Evolutionary conservation across 208 protist genomes (phyloP).

Genomic region (Crithidia acanthocephali): DNA sequence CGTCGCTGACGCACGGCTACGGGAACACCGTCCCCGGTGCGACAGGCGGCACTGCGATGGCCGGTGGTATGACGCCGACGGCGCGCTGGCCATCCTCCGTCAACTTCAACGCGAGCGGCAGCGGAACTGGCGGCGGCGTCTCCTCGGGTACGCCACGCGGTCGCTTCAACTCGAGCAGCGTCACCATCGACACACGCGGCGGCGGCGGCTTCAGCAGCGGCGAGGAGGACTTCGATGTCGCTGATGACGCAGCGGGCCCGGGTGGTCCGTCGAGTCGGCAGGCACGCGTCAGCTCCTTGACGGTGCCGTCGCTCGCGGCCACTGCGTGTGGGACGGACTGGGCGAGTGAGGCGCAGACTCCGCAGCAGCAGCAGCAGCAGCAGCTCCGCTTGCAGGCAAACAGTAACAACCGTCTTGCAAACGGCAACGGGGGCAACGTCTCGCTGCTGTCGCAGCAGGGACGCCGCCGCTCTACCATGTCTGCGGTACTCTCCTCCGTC

Average conservation of each 20-base stretch:
- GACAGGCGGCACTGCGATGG: background rate
- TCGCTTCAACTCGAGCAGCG: conserved; percentile 1
- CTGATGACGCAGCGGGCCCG: background rate
- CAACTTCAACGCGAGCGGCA: background rate
- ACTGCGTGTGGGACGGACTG: conserved; percentile 3
- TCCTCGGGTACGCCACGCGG: background rate
- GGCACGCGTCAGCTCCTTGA: background rate
- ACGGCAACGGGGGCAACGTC: background rate
- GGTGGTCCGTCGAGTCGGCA: background rate
- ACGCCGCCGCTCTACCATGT: conserved; percentile 12
- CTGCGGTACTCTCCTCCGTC: conserved; percentile 6
- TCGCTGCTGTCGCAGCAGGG: conserved; percentile 10
- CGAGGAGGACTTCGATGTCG: background rate
- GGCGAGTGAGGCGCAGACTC: background rate
- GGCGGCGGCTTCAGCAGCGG: background rate
- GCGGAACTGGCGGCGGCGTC: background rate
- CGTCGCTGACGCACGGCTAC: background rate
- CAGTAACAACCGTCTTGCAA: background rate
- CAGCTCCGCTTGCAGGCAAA: background rate
- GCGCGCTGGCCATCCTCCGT: conserved; percentile 1
- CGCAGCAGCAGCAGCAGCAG: background rate
- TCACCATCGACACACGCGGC: conserved; percentile 15
- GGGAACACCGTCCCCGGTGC: background rate
- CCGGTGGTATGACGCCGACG: background rate
- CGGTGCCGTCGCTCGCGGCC: conserved; percentile 12